A percentile compares a stretch with the other conserved stretches of the same genome.
phyloP scores from a whole-genome alignment of 2,329 filamentous ascomycete genomes.

The Neospermospora avenae region DNA sequence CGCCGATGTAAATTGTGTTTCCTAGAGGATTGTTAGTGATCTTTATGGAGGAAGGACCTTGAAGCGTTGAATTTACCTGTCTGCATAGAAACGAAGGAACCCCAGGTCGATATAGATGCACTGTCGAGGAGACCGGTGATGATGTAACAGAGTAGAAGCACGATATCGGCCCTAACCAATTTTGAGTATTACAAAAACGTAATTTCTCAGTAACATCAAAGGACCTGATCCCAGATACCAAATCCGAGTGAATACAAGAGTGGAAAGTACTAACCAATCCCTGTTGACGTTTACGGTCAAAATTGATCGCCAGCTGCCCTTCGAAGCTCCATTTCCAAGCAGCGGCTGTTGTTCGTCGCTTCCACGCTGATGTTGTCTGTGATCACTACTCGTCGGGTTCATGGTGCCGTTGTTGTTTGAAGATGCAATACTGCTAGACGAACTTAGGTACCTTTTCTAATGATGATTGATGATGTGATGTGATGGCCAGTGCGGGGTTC shows the following conservation, averaged over 20 bases:
- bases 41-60: not conserved
- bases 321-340: slow-evolving; percentile 23
- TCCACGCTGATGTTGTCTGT: slow-evolving; percentile 5
- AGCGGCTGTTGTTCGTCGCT: slow-evolving; percentile 37
- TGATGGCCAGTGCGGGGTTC: not conserved
- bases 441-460: not conserved
- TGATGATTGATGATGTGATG: not conserved
- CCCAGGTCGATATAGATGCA: slow-evolving; percentile 72
- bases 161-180: slow-evolving; percentile 65
- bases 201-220: too few relatives aligned
- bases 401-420: slow-evolving; percentile 33
- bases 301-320: slow-evolving; percentile 12
- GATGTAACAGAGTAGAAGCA: slow-evolving; percentile 69
- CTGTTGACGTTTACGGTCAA: slow-evolving; percentile 49
- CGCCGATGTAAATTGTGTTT: slow-evolving; percentile 76
- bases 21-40: slow-evolving; percentile 39
- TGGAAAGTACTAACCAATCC: too few relatives aligned
- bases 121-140: slow-evolving; percentile 77
- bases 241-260: too few relatives aligned
- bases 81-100: slow-evolving; percentile 60
- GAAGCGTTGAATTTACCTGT: slow-evolving; percentile 52
- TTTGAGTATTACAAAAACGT: too few relatives aligned
- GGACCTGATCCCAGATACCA: too few relatives aligned
- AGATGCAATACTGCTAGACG: too few relatives aligned
- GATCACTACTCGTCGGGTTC: slow-evolving; percentile 9